Evolutionary conservation across 192 early-diverging fungal genomes (phyloP), one percentile per base, ranked within the genome.

Genomic region (Mortierella hygrophila): DNA sequence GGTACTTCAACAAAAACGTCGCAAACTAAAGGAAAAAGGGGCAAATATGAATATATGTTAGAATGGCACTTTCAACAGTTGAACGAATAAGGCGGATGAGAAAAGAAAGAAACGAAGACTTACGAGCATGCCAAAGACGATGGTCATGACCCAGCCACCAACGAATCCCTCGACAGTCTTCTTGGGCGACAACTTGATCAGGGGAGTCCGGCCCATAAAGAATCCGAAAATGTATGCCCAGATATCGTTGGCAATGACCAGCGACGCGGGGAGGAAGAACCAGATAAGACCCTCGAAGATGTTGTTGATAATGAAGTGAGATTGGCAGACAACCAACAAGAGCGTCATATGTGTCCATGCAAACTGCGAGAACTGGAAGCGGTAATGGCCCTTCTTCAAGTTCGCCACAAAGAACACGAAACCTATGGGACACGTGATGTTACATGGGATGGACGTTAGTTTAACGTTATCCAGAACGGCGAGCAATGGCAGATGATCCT

Each of bases 141-240:
- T 85, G 1, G 98, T 99, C 47, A 92, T 92, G 72, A 97, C 77
- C 65, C 96, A 93, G 41, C 93, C 98, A 74, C 98, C 98, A 60
- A 98, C 92, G 78, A 98, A 99, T 7, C 98, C 98, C 87, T 99
- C 98, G 86, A 97, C 96, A 29, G 98, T 99, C 92, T 99, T 99
- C 87, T 99, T 99, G 52, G 98, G 98, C 77, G 95, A 96, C 18
- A 99, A 90, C 79, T 94, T 93, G 79, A 98, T 98, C 54, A 99
- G 91, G 26, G 94, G 96, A 8, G 97, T 97, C 54, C 92, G 91
- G 20, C 98, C 98, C 89, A 94, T 97, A 88, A 99, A 98, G 89
- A 98, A 98, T 29, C 98, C 98, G 90, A 94, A 97, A 29, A 98
- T 90, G 87, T 99, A 99, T 16, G 98, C 98, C 78, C 95, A 95